These are phyloP conservation scores for Irpex rosettiformis DNA, from an alignment of 1,284 basidiomycete species.

Conservation along the genomic window DNA sequence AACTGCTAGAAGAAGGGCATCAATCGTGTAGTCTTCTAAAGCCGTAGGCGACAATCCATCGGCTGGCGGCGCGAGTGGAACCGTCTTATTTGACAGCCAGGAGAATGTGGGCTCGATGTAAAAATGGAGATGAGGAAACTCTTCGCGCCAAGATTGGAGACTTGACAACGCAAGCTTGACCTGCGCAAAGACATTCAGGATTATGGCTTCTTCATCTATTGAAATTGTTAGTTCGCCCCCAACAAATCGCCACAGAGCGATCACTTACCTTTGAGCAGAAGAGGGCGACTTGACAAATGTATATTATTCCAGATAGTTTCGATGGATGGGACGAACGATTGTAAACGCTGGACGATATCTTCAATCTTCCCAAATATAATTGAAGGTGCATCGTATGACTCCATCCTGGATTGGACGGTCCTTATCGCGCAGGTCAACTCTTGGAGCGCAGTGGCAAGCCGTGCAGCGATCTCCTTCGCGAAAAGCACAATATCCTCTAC, in stretches of 20 bases:
- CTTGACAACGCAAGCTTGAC: not conserved
- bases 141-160: not conserved
- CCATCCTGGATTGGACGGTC: conserved; percentile 4
- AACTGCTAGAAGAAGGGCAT: conserved; percentile 48
- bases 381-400: not conserved
- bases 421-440: conserved; percentile 11
- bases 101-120: conserved; percentile 45
- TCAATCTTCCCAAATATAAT: not conserved
- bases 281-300: conserved; percentile 26
- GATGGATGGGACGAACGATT: not conserved
- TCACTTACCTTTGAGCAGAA: conserved; percentile 37
- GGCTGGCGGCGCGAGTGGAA: not conserved
- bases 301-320: conserved; percentile 26
- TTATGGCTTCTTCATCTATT: conserved; percentile 4
- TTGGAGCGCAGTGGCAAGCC: conserved; percentile 9
- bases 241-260: too few species aligned
- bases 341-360: not conserved
- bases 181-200: not conserved
- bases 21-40: conserved; percentile 43
- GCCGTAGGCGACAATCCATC: not conserved
- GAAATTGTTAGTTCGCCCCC: not conserved
- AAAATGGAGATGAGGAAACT: conserved; percentile 15
- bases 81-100: conserved; percentile 41
- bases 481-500: not conserved
- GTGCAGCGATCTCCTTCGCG: not conserved